These are phyloP conservation scores for Chaetomium strumarium DNA, from an alignment of 2,329 filamentous ascomycete genomes.

Conservation along the genomic window DNA sequence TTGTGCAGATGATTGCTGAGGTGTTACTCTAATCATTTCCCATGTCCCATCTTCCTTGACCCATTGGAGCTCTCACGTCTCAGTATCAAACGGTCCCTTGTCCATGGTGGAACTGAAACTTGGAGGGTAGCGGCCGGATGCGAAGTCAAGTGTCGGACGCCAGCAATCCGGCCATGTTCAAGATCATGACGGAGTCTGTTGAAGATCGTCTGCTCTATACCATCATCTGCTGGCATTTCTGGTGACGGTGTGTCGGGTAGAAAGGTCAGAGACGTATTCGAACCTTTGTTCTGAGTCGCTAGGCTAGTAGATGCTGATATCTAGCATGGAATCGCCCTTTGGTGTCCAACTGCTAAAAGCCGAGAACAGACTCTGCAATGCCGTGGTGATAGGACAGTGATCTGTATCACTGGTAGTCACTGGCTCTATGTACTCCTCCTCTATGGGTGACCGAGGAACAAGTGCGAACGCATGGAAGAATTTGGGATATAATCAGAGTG, in stretches of 20 bases:
- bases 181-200: not conserved
- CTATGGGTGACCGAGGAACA: not conserved
- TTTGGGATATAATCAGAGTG: too few species aligned
- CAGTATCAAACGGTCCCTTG: not conserved
- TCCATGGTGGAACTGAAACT: not conserved
- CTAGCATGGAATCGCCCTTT: not conserved
- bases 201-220: not conserved
- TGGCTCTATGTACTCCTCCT: not conserved
- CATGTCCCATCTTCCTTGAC: too few species aligned
- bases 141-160: not conserved
- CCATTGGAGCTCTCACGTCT: not conserved
- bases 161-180: not conserved
- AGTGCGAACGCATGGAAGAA: too few species aligned
- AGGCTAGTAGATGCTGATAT: not conserved
- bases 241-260: not conserved
- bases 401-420: not conserved
- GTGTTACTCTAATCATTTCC: too few species aligned
- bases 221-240: too few species aligned
- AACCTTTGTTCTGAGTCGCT: conserved; percentile 2
- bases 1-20: too few species aligned
- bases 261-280: not conserved
- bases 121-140: not conserved
- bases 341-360: not conserved
- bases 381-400: not conserved
- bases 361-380: not conserved